phyloP scores from a whole-genome alignment of 2,329 filamentous ascomycete genomes.

The Cryphonectria radicalis region DNA sequence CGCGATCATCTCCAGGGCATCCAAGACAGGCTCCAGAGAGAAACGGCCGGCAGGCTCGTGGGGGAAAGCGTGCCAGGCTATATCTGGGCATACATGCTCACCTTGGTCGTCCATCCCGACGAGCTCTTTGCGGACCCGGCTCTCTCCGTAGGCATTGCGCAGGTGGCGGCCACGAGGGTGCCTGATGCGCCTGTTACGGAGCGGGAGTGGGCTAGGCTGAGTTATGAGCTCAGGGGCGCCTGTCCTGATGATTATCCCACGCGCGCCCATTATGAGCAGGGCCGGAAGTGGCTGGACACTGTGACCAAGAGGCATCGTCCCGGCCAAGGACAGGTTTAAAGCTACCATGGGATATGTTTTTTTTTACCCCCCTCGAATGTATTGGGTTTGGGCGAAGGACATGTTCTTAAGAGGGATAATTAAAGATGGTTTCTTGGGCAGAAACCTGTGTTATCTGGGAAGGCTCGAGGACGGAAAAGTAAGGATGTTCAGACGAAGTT shows the following conservation, averaged over 20 bases:
- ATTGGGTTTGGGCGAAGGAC: neutral
- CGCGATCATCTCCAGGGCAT: slow-evolving; percentile 9
- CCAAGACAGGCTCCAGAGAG: slow-evolving; percentile 8
- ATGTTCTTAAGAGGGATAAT: neutral
- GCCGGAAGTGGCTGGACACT: slow-evolving; percentile 7
- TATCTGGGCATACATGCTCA: slow-evolving; percentile 19
- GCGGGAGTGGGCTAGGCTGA: slow-evolving; percentile 7
- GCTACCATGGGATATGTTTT: neutral
- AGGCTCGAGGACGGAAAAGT: neutral
- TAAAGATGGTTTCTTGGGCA: neutral
- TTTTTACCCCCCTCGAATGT: neutral
- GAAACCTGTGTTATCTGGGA: neutral
- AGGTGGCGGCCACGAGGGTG: slow-evolving; percentile 2
- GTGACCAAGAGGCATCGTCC: slow-evolving; percentile 12
- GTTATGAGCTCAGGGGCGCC: slow-evolving; percentile 12
- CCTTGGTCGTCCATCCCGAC: slow-evolving; percentile 14
- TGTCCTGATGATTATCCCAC: slow-evolving; percentile 17
- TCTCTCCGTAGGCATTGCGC: slow-evolving; percentile 10
- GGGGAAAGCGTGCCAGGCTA: slow-evolving; percentile 11
- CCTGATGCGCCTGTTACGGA: slow-evolving; percentile 14
- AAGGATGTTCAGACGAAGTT: neutral
- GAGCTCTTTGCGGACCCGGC: slow-evolving; percentile 14
- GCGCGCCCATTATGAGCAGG: slow-evolving; percentile 10
- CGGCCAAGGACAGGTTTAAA: neutral
- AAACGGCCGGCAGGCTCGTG: slow-evolving; percentile 4